A percentile compares a stretch with the other conserved stretches of the same genome.
Conservation (phyloP, 2,329 filamentous ascomycete genomes). For the Cladosporium sp. region DNA sequence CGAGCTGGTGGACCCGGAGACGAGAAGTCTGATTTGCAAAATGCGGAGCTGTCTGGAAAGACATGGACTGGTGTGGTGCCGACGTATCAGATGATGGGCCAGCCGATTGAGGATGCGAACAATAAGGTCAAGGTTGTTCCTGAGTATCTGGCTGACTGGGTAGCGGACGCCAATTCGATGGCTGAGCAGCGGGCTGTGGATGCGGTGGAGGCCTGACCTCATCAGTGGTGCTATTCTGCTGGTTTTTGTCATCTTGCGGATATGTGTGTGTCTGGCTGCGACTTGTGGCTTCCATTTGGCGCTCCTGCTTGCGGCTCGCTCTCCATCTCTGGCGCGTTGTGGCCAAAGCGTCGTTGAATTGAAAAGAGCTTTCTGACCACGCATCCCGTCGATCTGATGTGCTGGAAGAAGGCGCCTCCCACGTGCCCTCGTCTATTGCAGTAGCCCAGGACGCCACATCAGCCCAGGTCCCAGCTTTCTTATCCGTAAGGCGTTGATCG, state of each 20-base stretch:
- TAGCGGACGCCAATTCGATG: conserved; percentile 44
- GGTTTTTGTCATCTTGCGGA: not conserved
- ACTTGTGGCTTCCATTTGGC: not conserved
- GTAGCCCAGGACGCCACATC: conserved; percentile 22
- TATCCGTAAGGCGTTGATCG: conserved; percentile 1
- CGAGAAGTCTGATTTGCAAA: conserved; percentile 52
- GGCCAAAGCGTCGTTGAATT: not conserved
- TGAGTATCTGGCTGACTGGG: conserved; percentile 55
- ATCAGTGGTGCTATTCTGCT: too few relatives aligned
- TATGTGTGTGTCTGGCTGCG: not conserved
- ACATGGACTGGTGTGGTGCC: conserved; percentile 63
- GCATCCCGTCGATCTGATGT: not conserved
- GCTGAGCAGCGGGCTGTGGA: conserved; percentile 33
- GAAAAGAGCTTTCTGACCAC: not conserved
- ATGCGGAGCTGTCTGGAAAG: conserved; percentile 44
- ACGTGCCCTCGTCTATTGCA: not conserved
- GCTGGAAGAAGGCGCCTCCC: not conserved
- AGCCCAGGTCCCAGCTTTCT: conserved; percentile 16
- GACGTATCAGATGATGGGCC: conserved; percentile 59
- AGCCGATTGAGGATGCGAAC: conserved; percentile 55
- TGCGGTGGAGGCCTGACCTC: conserved; percentile 23
- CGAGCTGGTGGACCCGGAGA: conserved; percentile 62
- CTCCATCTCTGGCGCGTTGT: not conserved
- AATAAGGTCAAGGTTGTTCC: conserved; percentile 60
- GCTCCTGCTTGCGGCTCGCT: not conserved